These are phyloP conservation scores for Penicillium polonicum DNA, from an alignment of 2,329 filamentous ascomycete genomes.

Conservation along the genomic window DNA sequence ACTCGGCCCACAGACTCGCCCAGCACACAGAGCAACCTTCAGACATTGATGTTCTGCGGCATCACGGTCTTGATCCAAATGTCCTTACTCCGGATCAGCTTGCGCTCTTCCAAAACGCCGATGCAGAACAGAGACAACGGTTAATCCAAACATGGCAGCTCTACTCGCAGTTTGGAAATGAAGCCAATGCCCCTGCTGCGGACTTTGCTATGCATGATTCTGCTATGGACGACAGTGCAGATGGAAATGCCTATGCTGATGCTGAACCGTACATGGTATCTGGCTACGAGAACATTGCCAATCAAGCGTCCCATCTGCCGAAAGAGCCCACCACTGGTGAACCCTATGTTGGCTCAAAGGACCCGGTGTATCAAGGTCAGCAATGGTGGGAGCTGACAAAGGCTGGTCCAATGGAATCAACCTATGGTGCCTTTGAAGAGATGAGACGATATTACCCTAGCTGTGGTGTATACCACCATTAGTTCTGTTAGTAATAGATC, in stretches of 20 bases:
- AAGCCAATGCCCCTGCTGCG: background rate
- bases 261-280: slow-evolving; percentile 81
- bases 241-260: slow-evolving; percentile 53
- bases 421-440: slow-evolving; percentile 40
- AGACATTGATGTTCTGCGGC: slow-evolving; percentile 57
- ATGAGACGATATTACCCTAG: slow-evolving; percentile 27
- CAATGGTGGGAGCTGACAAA: slow-evolving; percentile 41
- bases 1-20: slow-evolving; percentile 66
- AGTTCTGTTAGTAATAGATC: background rate
- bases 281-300: slow-evolving; percentile 72
- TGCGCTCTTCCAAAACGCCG: slow-evolving; percentile 74
- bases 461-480: slow-evolving; percentile 17
- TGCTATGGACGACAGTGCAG: slow-evolving; percentile 20
- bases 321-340: slow-evolving; percentile 32
- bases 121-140: slow-evolving; percentile 67
- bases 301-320: slow-evolving; percentile 55
- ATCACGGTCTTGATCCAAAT: slow-evolving; percentile 68
- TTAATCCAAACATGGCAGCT: slow-evolving; percentile 84
- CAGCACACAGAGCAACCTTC: slow-evolving; percentile 37
- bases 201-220: slow-evolving; percentile 19
- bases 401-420: slow-evolving; percentile 36
- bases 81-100: slow-evolving; percentile 72
- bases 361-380: slow-evolving; percentile 43
- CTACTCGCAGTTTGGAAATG: slow-evolving; percentile 51
- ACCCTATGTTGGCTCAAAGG: slow-evolving; percentile 38